Percentiles rank a stretch among this genome's conserved stretches.
phyloP scores from a whole-genome alignment of 75 land plant genomes.

The Pseudotsuga menziesii region DNA sequence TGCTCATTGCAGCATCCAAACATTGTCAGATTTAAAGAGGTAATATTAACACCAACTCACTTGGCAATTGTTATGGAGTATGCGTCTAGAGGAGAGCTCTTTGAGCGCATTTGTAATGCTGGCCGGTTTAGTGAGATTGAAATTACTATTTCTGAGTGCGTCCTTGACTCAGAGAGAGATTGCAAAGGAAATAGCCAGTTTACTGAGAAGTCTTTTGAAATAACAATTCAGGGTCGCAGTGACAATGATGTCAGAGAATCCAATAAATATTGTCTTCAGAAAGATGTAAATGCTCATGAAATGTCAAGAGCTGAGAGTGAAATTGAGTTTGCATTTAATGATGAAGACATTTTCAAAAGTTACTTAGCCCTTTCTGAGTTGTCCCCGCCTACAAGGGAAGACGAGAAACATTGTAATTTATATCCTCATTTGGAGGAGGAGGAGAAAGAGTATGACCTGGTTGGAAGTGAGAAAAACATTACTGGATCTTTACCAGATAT shows the following conservation, averaged over 20 bases:
- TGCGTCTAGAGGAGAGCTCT: too few relatives aligned
- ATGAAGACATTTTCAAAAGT: slow-evolving; percentile 30
- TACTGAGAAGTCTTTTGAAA: not conserved
- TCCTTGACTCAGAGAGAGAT: slow-evolving; percentile 1
- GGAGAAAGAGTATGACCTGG: not conserved
- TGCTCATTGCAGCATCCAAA: too few relatives aligned
- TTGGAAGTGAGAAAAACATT: not conserved
- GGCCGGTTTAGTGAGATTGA: too few relatives aligned
- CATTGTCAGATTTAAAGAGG: too few relatives aligned
- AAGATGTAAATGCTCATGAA: not conserved
- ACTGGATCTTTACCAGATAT: not conserved
- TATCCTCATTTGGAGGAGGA: slow-evolving; percentile 6
- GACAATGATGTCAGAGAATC: not conserved
- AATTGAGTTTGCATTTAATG: slow-evolving; percentile 8
- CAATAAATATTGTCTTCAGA: not conserved
- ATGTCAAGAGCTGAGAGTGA: slow-evolving; percentile 6
- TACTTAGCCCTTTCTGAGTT: slow-evolving; percentile 39
- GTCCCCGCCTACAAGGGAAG: not conserved
- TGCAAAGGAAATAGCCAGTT: not conserved
- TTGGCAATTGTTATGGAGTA: too few relatives aligned
- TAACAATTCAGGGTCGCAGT: not conserved
- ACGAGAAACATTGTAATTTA: not conserved
- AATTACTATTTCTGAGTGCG: not conserved
- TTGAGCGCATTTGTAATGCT: too few relatives aligned
- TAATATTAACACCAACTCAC: too few relatives aligned